A percentile compares a stretch with the other conserved stretches of the same genome.
These are phyloP conservation scores for Aspergillus incahuasiensis DNA, from an alignment of 495 filamentous ascomycete genomes.

Conservation along the genomic window DNA sequence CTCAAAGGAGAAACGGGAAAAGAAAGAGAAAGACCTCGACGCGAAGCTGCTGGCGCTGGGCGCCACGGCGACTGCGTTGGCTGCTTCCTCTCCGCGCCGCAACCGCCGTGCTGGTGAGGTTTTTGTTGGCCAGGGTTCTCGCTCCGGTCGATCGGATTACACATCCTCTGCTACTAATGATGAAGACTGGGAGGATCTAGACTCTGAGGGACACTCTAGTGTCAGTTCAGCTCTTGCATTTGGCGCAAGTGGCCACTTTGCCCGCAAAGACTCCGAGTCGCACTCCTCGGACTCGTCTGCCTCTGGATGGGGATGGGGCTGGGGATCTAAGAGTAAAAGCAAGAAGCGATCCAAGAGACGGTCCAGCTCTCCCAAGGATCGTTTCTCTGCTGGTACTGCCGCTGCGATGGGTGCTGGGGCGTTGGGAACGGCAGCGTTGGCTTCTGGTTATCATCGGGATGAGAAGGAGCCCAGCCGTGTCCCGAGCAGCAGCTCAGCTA, in stretches of 20 bases:
- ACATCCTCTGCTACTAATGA: slow-evolving; percentile 37
- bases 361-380: slow-evolving; percentile 17
- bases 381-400: slow-evolving; percentile 19
- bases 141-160: slow-evolving; percentile 25
- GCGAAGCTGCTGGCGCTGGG: slow-evolving; percentile 53
- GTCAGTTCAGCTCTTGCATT: slow-evolving; percentile 55
- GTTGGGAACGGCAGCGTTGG: slow-evolving; percentile 32
- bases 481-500: slow-evolving; percentile 28
- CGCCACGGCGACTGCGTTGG: slow-evolving; percentile 53
- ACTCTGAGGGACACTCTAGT: slow-evolving; percentile 47
- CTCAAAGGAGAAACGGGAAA: slow-evolving; percentile 19
- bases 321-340: slow-evolving; percentile 46
- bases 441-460: slow-evolving; percentile 24
- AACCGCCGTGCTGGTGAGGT: slow-evolving; percentile 35
- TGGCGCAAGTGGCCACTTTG: slow-evolving; percentile 37
- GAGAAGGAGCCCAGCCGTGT: slow-evolving; percentile 15
- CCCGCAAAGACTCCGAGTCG: slow-evolving; percentile 45
- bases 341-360: slow-evolving; percentile 34
- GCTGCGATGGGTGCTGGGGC: slow-evolving; percentile 24
- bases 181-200: slow-evolving; percentile 60
- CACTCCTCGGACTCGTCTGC: slow-evolving; percentile 46
- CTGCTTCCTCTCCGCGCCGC: slow-evolving; percentile 32
- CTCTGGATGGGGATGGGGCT: slow-evolving; percentile 56
- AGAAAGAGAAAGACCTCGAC: slow-evolving; percentile 46
- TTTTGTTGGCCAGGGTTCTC: slow-evolving; percentile 38